Evolutionary conservation across 768 basidiomycete genomes (phyloP), one percentile per base, ranked within the genome.

Genomic region (Auriscalpium vulgare): DNA sequence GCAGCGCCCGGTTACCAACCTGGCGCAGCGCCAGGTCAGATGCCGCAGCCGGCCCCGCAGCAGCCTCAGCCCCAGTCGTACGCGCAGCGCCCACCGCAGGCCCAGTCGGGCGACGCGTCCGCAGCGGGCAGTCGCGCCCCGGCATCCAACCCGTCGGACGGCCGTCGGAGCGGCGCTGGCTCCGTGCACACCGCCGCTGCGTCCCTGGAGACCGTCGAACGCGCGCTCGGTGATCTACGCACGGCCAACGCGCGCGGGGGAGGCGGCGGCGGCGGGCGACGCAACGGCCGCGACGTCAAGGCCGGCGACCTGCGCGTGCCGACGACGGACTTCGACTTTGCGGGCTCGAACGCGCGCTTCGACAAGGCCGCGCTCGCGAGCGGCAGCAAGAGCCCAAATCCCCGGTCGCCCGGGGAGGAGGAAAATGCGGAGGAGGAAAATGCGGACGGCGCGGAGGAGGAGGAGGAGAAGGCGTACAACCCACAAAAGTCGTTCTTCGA

Each of bases 401-500:
- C 62, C 37, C 40, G 66, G 59, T 61, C 45, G 51, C 65, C 45
- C 54, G 70, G 63, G 53, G 68, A 67, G 11, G 57, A 36, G 7
- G 66, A 56, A 9, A 70, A 66, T 8, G 74, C 68, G 13, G 65
- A 68, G 11, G 54, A 29, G 50, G 72, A 74, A 2, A 55, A 48
- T 51, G 61, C 37, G 50, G 65, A 38, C 50, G 70, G 63, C 50
- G 68, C 66, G 10, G 56, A 35, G 8, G 55, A 67, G 66, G 53
- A 77, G 47, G 71, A 72, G 1, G 55, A 58, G 1, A 63, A 65
- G 10, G 87, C 88, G 47, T 91, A 91, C 65, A 85, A 92, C 67
- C 88, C 86, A 4, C 71, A 79, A 62, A 82, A 77, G 62, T 91
- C 88, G 4, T 92, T 92, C 77, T 93, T 93, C 61, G 90, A 93